phyloP scores from a whole-genome alignment of 2,329 filamentous ascomycete species.

The Emergomyces orientalis region DNA sequence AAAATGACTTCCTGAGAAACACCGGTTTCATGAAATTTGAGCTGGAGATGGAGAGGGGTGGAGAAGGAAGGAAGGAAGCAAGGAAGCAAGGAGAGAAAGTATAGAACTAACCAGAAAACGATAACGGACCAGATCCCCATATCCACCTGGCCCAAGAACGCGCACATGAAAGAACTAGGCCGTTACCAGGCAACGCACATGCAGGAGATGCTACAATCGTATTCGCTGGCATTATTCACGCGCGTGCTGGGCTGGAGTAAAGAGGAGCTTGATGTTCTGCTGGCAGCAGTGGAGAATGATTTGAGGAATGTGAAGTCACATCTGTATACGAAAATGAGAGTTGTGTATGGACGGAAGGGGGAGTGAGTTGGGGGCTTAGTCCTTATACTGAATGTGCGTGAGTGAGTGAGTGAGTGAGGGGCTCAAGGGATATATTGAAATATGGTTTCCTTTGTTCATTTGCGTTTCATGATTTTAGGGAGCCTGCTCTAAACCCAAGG shows the following conservation, averaged over 20 bases:
- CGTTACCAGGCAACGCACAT: constrained; percentile 8
- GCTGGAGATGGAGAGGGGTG: neutral
- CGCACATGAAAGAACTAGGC: constrained; percentile 7
- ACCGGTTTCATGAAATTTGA: neutral
- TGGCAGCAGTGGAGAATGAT: constrained; percentile 8
- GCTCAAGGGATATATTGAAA: too few relatives aligned
- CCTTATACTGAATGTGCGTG: neutral
- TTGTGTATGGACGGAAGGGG: constrained; percentile 11
- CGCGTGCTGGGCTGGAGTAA: constrained; percentile 10
- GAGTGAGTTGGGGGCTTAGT: neutral
- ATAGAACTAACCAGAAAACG: neutral
- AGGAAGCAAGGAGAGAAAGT: neutral
- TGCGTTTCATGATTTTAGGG: neutral
- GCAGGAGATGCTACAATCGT: constrained; percentile 14
- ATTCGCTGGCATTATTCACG: constrained; percentile 13
- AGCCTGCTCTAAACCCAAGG: neutral
- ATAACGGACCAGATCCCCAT: neutral
- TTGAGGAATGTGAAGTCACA: constrained; percentile 8
- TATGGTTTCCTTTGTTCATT: too few relatives aligned
- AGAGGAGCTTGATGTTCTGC: constrained; percentile 11
- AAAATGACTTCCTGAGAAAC: neutral
- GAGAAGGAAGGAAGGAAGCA: neutral
- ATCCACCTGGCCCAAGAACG: neutral
- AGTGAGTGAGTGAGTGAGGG: too few relatives aligned
- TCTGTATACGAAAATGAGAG: constrained; percentile 11